These are phyloP conservation scores for Delphinella strobiligena DNA, from an alignment of 2,329 filamentous ascomycete species.

Conservation along the genomic window DNA sequence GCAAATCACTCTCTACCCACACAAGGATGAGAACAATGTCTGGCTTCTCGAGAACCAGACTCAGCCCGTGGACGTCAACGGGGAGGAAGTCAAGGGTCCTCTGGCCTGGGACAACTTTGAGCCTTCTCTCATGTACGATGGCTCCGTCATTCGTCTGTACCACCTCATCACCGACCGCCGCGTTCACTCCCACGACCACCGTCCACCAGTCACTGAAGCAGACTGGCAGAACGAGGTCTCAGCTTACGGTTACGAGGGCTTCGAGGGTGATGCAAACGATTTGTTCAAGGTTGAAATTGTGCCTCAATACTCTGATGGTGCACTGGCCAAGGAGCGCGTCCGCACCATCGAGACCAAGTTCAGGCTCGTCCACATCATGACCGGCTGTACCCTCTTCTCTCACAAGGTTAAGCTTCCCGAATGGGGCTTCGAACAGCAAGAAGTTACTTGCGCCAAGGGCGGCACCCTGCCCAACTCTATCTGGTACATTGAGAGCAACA, in stretches of 20 bases:
- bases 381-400: constrained; percentile 88
- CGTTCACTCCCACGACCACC: constrained; percentile 90
- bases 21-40: constrained; percentile 97
- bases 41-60: constrained; percentile 95
- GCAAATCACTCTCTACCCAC: constrained; percentile 93
- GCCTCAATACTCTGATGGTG: constrained; percentile 71
- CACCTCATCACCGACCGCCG: constrained; percentile 75
- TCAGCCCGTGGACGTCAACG: constrained; percentile 57
- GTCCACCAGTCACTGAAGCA: constrained; percentile 71
- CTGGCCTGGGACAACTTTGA: constrained; percentile 67
- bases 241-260: constrained; percentile 93
- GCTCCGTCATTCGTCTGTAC: constrained; percentile 69
- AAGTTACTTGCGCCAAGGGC: constrained; percentile 90
- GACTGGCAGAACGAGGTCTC: constrained; percentile 50
- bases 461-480: constrained; percentile 91
- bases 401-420: constrained; percentile 98
- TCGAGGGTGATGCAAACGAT: constrained; percentile 93
- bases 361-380: constrained; percentile 90
- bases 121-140: constrained; percentile 64
- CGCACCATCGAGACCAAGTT: constrained; percentile 97
- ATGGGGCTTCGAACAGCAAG: constrained; percentile 96
- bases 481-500: constrained; percentile 91
- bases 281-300: constrained; percentile 91
- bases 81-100: constrained; percentile 67
- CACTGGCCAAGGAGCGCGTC: constrained; percentile 68